These are phyloP conservation scores for Nemania sp. DNA, from an alignment of 2,329 filamentous ascomycete genomes.

Conservation along the genomic window DNA sequence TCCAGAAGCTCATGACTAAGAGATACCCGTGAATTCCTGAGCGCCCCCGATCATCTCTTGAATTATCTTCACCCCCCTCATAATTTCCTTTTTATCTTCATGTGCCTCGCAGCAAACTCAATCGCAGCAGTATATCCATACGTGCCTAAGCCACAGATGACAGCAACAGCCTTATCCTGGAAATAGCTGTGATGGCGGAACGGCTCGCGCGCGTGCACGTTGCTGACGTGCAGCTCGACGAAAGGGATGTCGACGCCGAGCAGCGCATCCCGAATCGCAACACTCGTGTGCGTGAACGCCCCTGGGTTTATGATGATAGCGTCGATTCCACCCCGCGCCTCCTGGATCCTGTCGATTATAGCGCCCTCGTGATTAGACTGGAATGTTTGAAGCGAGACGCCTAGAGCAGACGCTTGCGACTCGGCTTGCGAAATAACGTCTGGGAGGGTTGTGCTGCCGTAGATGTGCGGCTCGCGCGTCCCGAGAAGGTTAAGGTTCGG, in stretches of 20 bases:
- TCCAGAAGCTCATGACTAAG: no score
- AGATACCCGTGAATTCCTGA: no score
- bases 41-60: no score
- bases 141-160: constrained; percentile 70
- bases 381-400: constrained; percentile 58
- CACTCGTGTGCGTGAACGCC: constrained; percentile 74
- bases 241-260: constrained; percentile 71
- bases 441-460: constrained; percentile 69
- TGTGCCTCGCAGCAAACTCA: constrained; percentile 54
- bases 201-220: constrained; percentile 71
- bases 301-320: constrained; percentile 77
- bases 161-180: constrained; percentile 73
- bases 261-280: constrained; percentile 75
- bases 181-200: constrained; percentile 73
- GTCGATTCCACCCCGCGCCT: constrained; percentile 59
- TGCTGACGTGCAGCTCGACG: constrained; percentile 76
- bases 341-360: constrained; percentile 73
- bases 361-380: constrained; percentile 81
- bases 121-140: constrained; percentile 65
- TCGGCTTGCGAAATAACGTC: constrained; percentile 59
- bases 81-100: constrained; percentile 45
- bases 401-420: constrained; percentile 53
- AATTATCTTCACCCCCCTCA: no score
- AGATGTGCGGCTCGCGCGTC: constrained; percentile 72
- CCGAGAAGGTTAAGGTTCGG: constrained; percentile 82